phyloP scores from a whole-genome alignment of 495 filamentous ascomycete genomes.

The Talaromyces ruber region DNA sequence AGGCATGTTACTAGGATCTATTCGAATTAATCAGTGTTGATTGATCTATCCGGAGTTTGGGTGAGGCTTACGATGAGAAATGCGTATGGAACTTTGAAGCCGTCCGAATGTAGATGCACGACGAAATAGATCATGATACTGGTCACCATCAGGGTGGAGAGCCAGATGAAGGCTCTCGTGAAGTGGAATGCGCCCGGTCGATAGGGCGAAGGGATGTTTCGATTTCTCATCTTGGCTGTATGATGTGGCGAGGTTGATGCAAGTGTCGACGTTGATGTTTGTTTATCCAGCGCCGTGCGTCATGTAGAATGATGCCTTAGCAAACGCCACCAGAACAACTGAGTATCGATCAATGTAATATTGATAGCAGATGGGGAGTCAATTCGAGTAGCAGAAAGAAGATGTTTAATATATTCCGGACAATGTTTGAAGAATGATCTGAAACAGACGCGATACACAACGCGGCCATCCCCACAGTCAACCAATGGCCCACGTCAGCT shows the following conservation, averaged over 20 bases:
- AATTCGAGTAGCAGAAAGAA: neutral
- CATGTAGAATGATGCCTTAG: neutral
- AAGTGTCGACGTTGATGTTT: neutral
- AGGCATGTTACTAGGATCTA: slow-evolving; percentile 49
- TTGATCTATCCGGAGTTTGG: neutral
- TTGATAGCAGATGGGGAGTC: neutral
- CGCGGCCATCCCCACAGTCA: neutral
- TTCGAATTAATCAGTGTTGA: slow-evolving; percentile 3
- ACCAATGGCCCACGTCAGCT: neutral
- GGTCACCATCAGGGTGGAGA: slow-evolving; percentile 48
- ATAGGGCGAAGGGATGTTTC: slow-evolving; percentile 22
- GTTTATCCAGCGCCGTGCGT: neutral
- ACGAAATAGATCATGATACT: slow-evolving; percentile 55
- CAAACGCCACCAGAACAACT: neutral
- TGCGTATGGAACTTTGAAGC: slow-evolving; percentile 52
- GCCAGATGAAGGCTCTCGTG: slow-evolving; percentile 39
- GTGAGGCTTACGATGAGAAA: slow-evolving; percentile 48
- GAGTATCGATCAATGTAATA: neutral
- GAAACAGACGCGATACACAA: neutral
- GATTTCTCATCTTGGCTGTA: neutral
- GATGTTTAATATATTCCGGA: neutral
- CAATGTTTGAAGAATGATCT: neutral
- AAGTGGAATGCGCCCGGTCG: slow-evolving; percentile 49
- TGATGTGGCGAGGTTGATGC: neutral
- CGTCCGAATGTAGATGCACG: slow-evolving; percentile 45